A percentile compares a stretch with the other conserved stretches of the same genome.
Evolutionary conservation across 73 alveolate genomes (phyloP).

Genomic region (Uronychia binucleata): DNA sequence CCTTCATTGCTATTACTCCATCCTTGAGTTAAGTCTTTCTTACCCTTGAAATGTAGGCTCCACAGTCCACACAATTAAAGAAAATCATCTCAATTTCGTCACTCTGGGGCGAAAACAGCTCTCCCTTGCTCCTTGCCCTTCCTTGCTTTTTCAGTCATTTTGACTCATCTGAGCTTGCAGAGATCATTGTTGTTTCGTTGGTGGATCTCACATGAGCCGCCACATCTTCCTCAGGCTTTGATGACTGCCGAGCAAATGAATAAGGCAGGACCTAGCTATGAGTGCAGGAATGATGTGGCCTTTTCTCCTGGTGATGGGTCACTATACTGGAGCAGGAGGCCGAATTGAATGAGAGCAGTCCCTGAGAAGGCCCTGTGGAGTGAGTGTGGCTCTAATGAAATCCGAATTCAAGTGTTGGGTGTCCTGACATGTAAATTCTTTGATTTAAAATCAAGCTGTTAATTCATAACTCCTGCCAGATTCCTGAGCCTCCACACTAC

Average conservation of each 20-base stretch:
- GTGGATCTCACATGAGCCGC: not conserved
- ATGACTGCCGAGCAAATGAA: not conserved
- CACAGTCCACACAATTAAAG: not conserved
- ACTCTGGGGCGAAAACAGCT: not conserved
- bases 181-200: not conserved
- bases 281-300: not conserved
- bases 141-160: not conserved
- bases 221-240: not conserved
- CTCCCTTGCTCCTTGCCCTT: not conserved
- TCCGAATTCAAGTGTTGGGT: not conserved
- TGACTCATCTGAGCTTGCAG: slow-evolving; percentile 3
- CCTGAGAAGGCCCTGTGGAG: not conserved
- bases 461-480: not conserved
- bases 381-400: not conserved
- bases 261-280: not conserved
- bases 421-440: not conserved
- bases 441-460: not conserved
- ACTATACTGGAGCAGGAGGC: not conserved
- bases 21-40: not conserved
- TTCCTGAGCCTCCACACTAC: too few species aligned
- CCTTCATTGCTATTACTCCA: slow-evolving; percentile 8
- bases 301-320: not conserved
- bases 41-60: not conserved
- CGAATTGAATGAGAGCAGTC: not conserved
- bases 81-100: too few species aligned